Conservation (phyloP, 139 green algal genomes). For the Chlamydomonas sphaeroides region DNA sequence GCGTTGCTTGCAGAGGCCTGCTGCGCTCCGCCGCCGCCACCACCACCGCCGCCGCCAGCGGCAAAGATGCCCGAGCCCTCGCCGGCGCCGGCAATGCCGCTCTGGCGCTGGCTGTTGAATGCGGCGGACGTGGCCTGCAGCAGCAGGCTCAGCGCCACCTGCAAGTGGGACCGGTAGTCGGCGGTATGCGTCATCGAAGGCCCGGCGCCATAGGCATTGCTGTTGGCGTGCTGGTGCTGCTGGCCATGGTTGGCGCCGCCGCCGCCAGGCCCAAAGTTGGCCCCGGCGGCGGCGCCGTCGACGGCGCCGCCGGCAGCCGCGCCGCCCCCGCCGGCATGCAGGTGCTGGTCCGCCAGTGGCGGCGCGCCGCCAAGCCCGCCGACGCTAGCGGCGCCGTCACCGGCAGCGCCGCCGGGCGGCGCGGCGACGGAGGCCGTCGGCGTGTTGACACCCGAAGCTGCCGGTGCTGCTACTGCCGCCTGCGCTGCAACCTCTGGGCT, state of each 20-base stretch:
- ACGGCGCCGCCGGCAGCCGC: neutral
- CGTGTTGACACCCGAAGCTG: neutral
- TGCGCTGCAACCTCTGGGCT: neutral
- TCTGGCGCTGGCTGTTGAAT: constrained; percentile 43
- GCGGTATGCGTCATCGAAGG: constrained; percentile 40
- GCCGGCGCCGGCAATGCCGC: constrained; percentile 9
- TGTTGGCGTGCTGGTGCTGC: constrained; percentile 2
- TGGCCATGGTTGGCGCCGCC: neutral
- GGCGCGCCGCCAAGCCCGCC: neutral
- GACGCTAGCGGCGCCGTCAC: neutral
- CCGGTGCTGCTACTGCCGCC: neutral
- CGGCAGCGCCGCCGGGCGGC: neutral
- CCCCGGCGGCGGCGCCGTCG: no score
- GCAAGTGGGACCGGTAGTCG: constrained; percentile 38
- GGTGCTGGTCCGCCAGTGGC: neutral
- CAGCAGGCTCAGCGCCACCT: constrained; percentile 36
- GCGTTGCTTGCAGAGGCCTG: constrained; percentile 30
- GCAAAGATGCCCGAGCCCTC: constrained; percentile 36
- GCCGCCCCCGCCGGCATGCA: neutral
- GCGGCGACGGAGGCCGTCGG: constrained; percentile 7
- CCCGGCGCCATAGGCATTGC: constrained; percentile 31
- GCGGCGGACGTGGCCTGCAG: constrained; percentile 35
- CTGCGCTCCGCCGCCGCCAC: no score
- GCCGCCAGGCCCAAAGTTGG: no score
- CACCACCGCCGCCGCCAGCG: neutral